Conservation (phyloP, 1,284 basidiomycete genomes). For the Irpex rosettiformis region DNA sequence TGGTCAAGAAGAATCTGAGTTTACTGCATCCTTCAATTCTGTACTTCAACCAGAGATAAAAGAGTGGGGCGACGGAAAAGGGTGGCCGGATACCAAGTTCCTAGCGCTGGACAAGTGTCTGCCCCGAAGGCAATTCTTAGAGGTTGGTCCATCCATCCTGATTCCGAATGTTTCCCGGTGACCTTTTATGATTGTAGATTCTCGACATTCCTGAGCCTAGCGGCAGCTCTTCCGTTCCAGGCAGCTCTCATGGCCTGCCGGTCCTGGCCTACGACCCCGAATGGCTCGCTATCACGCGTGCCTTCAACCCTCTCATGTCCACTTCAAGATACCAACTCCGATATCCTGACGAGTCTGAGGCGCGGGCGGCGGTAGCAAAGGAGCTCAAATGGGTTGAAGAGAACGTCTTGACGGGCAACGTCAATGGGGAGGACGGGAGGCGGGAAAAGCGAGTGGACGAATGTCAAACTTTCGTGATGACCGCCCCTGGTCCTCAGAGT, state of each 20-base stretch:
- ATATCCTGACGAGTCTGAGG: slow-evolving; percentile 59
- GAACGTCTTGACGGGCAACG: slow-evolving; percentile 40
- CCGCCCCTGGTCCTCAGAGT: slow-evolving; percentile 43
- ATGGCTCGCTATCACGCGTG: slow-evolving; percentile 93
- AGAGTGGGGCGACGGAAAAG: neutral
- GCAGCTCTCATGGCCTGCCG: slow-evolving; percentile 24
- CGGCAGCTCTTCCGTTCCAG: slow-evolving; percentile 9
- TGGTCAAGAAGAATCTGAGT: neutral
- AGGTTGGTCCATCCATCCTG: slow-evolving; percentile 48
- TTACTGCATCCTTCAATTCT: neutral
- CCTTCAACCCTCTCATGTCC: slow-evolving; percentile 80
- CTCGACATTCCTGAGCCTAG: slow-evolving; percentile 53
- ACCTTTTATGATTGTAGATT: slow-evolving; percentile 48
- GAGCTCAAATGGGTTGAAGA: slow-evolving; percentile 67
- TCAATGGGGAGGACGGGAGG: slow-evolving; percentile 21
- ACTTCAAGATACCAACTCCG: slow-evolving; percentile 40
- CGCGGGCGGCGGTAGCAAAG: slow-evolving; percentile 55
- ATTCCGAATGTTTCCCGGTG: neutral
- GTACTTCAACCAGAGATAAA: slow-evolving; percentile 15
- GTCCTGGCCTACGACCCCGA: slow-evolving; percentile 74
- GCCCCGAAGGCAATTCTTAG: slow-evolving; percentile 77
- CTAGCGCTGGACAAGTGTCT: slow-evolving; percentile 94
- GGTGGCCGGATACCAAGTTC: slow-evolving; percentile 63
- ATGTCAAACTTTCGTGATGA: slow-evolving; percentile 72
- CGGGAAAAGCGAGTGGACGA: slow-evolving; percentile 36